These are phyloP conservation scores for Penicillium sp. DNA, from an alignment of 2,329 filamentous ascomycete species.

Conservation along the genomic window DNA sequence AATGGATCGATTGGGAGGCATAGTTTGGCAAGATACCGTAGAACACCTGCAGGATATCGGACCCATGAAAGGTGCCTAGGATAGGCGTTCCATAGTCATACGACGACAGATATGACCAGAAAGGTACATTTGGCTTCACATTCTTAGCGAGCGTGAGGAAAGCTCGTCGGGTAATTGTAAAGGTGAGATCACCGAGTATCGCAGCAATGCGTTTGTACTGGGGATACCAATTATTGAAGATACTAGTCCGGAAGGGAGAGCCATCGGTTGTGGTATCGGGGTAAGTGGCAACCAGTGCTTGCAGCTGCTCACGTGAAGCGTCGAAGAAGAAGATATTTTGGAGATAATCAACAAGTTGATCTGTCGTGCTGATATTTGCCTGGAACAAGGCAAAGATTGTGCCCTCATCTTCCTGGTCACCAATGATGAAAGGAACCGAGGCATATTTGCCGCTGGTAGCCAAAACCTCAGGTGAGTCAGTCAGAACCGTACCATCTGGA, in stretches of 20 bases:
- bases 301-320: constrained; percentile 59
- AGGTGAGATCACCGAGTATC: constrained; percentile 75
- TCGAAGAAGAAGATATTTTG: constrained; percentile 63
- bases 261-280: constrained; percentile 62
- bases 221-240: constrained; percentile 74
- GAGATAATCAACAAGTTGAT: constrained; percentile 68
- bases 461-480: constrained; percentile 67
- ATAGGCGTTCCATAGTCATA: constrained; percentile 75
- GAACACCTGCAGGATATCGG: constrained; percentile 73
- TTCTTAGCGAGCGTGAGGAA: constrained; percentile 61
- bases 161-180: constrained; percentile 72
- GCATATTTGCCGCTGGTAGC: constrained; percentile 61
- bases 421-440: constrained; percentile 68
- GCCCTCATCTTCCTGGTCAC: constrained; percentile 81
- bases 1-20: constrained; percentile 64
- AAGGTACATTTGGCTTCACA: constrained; percentile 63
- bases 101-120: constrained; percentile 76
- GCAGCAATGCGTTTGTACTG: constrained; percentile 79
- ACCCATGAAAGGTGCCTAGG: constrained; percentile 76
- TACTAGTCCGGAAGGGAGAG: constrained; percentile 73
- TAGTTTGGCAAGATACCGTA: constrained; percentile 68
- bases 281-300: constrained; percentile 67
- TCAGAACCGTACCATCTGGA: constrained; percentile 69
- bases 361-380: constrained; percentile 67
- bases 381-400: constrained; percentile 76